Conservation (phyloP, 768 basidiomycete species). For the Phylloporus arenicola region DNA sequence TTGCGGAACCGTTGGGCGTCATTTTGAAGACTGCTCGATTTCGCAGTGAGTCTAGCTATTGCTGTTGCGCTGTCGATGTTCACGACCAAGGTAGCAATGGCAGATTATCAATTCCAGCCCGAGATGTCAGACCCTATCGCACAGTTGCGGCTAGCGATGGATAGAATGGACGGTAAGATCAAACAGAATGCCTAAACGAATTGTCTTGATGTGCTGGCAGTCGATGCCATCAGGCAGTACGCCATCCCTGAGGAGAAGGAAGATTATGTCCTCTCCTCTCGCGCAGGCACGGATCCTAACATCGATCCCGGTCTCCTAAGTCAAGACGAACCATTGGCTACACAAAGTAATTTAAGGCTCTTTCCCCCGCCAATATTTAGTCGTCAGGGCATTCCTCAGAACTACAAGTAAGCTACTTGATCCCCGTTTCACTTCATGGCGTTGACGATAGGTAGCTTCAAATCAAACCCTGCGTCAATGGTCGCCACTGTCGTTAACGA, state of each 20-base stretch:
- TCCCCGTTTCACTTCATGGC: background rate
- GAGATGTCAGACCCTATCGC: constrained; percentile 64
- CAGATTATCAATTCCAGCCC: constrained; percentile 87
- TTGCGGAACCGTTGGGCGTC: constrained; percentile 64
- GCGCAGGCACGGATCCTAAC: constrained; percentile 32
- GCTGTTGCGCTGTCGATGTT: background rate
- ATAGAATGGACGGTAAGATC: constrained; percentile 73
- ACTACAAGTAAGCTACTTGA: constrained; percentile 58
- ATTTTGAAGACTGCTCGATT: constrained; percentile 84
- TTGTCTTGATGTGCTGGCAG: constrained; percentile 35
- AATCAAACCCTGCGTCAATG: constrained; percentile 70
- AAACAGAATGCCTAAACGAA: background rate
- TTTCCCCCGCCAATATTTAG: constrained; percentile 90
- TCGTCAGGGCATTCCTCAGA: constrained; percentile 70
- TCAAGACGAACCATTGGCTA: constrained; percentile 10
- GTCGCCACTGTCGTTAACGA: constrained; percentile 61
- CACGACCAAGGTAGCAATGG: constrained; percentile 63
- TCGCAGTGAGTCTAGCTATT: constrained; percentile 58
- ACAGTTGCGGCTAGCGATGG: constrained; percentile 67
- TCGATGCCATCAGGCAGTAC: constrained; percentile 69
- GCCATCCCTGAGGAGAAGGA: constrained; percentile 62
- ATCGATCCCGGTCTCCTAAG: constrained; percentile 46
- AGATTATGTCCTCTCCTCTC: constrained; percentile 44
- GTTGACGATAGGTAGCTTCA: constrained; percentile 48
- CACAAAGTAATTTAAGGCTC: constrained; percentile 60